These are phyloP conservation scores for Wallacemonas sp. DNA, from an alignment of 208 protist species.

Conservation along the genomic window DNA sequence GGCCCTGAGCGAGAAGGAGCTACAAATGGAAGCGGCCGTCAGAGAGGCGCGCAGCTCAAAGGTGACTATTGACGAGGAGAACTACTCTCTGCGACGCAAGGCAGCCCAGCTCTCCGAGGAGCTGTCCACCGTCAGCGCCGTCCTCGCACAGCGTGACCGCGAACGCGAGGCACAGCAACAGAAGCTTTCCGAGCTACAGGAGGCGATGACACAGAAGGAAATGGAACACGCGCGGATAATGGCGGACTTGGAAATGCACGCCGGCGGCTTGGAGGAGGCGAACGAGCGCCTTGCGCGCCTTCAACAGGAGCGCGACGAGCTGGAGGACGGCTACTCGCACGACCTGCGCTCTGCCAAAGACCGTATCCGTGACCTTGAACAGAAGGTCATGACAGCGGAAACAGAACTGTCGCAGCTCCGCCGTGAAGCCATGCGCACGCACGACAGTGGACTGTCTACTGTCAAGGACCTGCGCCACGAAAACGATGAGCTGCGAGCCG, in stretches of 20 bases:
- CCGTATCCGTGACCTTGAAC: conserved; percentile 47
- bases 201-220: conserved; percentile 19
- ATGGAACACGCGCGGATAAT: conserved; percentile 44
- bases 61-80: conserved; percentile 70
- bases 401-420: conserved; percentile 40
- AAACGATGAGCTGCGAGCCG: conserved; percentile 35
- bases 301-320: conserved; percentile 45
- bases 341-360: conserved; percentile 62
- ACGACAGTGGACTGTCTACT: conserved; percentile 31
- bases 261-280: conserved; percentile 42
- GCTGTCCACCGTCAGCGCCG: conserved; percentile 55
- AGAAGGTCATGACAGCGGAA: conserved; percentile 39
- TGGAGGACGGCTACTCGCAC: conserved; percentile 57
- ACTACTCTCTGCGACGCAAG: conserved; percentile 67
- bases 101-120: conserved; percentile 57
- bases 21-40: conserved; percentile 63
- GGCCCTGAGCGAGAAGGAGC: conserved; percentile 58
- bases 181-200: conserved; percentile 25
- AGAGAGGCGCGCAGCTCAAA: conserved; percentile 62
- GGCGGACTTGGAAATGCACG: conserved; percentile 43
- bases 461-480: conserved; percentile 46
- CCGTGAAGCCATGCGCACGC: conserved; percentile 45
- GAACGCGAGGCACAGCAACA: conserved; percentile 41
- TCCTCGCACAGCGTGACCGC: conserved; percentile 71
- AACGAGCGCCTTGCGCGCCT: conserved; percentile 54